Evolutionary conservation across 2,329 filamentous ascomycete species (phyloP).

Genomic region (Fusarium multiceps): DNA sequence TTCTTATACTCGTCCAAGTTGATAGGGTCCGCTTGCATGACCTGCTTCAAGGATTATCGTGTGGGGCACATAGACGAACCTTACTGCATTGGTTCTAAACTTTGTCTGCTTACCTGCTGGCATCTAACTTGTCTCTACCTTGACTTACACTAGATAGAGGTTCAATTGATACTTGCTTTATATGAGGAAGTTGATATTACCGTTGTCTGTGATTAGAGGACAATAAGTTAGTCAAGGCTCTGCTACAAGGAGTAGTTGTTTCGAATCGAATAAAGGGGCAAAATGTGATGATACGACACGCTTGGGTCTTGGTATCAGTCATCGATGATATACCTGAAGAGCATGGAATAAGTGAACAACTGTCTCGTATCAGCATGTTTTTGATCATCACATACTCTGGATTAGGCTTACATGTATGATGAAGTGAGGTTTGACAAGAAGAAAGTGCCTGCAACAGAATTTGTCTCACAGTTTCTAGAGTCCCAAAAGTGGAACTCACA

Average conservation of each 20-base stretch:
- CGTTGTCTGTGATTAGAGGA: background rate
- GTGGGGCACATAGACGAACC: slow-evolving; percentile 15
- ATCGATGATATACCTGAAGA: background rate
- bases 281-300: background rate
- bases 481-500: slow-evolving; percentile 19
- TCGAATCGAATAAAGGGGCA: background rate
- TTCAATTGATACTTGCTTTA: background rate
- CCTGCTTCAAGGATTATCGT: slow-evolving; percentile 2
- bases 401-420: too few species aligned
- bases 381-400: background rate
- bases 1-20: slow-evolving; percentile 21
- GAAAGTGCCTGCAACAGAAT: background rate
- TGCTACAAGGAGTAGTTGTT: too few species aligned
- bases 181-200: background rate
- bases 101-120: background rate
- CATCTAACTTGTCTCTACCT: background rate
- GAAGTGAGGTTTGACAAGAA: background rate
- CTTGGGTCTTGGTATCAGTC: background rate
- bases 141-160: background rate
- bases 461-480: background rate
- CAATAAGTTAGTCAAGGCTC: background rate
- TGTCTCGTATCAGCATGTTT: background rate
- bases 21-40: background rate
- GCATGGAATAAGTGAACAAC: background rate
- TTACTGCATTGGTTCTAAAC: background rate